Conservation (phyloP, 2,329 filamentous ascomycete genomes). For the Trichoderma asperellum region DNA sequence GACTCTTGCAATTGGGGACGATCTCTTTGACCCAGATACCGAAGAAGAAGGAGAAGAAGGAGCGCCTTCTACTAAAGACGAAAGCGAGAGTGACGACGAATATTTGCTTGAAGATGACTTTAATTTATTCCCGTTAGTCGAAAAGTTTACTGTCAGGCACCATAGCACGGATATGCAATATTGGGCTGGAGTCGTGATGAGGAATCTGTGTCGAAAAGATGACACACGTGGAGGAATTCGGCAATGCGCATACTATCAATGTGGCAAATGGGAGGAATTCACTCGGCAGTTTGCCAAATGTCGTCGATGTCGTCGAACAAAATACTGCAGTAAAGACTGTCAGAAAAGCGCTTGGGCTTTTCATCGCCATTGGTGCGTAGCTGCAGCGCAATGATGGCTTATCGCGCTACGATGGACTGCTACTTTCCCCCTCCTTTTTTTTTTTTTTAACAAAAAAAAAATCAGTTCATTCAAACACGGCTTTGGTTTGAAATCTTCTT, state of each 20-base stretch:
- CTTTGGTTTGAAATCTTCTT: conserved; percentile 39
- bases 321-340: conserved; percentile 99
- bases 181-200: conserved; percentile 99
- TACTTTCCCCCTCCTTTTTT: no score
- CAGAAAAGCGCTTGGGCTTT: conserved; percentile 99
- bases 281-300: conserved; percentile 98
- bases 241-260: conserved; percentile 97
- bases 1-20: conserved; percentile 84
- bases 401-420: background rate
- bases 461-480: conserved; percentile 5
- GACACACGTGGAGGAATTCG: conserved; percentile 91
- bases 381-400: conserved; percentile 59
- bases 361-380: conserved; percentile 96
- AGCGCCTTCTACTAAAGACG: conserved; percentile 47
- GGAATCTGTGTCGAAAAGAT: conserved; percentile 97
- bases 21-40: conserved; percentile 78
- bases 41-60: conserved; percentile 63
- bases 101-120: conserved; percentile 92
- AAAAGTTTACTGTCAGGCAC: conserved; percentile 96
- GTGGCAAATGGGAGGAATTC: conserved; percentile 97
- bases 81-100: conserved; percentile 74
- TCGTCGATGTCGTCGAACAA: conserved; percentile 90
- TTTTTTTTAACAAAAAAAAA: background rate
- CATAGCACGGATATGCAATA: conserved; percentile 98
- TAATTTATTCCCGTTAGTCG: conserved; percentile 97